A percentile compares a stretch with the other conserved stretches of the same genome.
Conservation (phyloP, 805 yeast genomes). For the Yarrowia sp. region DNA sequence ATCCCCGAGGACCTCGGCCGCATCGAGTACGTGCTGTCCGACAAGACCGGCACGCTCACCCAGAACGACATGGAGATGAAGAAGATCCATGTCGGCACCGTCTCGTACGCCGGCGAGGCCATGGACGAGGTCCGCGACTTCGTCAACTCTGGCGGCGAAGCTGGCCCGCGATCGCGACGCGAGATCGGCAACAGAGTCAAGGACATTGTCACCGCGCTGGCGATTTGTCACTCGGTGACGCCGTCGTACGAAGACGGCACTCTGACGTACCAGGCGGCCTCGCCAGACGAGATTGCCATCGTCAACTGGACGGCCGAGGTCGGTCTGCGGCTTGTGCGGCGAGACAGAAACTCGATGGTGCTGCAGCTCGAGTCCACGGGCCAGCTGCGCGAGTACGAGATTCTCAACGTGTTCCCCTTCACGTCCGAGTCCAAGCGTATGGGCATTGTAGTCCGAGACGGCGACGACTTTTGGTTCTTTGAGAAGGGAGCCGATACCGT, state of each 20-base stretch:
- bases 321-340: conserved; percentile 73
- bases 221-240: conserved; percentile 96
- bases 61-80: conserved; percentile 98
- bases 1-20: conserved; percentile 98
- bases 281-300: conserved; percentile 98
- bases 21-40: conserved; percentile 86
- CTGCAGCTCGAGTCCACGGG: conserved; percentile 62
- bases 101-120: conserved; percentile 87
- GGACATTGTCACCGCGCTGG: conserved; percentile 76
- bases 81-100: conserved; percentile 87
- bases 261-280: conserved; percentile 89
- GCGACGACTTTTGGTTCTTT: conserved; percentile 77
- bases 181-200: conserved; percentile 75
- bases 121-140: conserved; percentile 82
- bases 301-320: conserved; percentile 86
- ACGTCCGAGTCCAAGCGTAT: conserved; percentile 93
- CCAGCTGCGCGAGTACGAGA: conserved; percentile 51
- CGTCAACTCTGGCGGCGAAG: conserved; percentile 41
- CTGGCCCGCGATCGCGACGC: conserved; percentile 48
- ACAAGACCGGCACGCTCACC: conserved; percentile 95
- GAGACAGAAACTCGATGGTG: conserved; percentile 78
- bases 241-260: conserved; percentile 80
- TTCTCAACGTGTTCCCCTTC: conserved; percentile 86
- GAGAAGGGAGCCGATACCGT: conserved; percentile 97
- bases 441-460: conserved; percentile 76